phyloP scores from a whole-genome alignment of 83 land plant genomes.

The Isoetes engelmannii region DNA sequence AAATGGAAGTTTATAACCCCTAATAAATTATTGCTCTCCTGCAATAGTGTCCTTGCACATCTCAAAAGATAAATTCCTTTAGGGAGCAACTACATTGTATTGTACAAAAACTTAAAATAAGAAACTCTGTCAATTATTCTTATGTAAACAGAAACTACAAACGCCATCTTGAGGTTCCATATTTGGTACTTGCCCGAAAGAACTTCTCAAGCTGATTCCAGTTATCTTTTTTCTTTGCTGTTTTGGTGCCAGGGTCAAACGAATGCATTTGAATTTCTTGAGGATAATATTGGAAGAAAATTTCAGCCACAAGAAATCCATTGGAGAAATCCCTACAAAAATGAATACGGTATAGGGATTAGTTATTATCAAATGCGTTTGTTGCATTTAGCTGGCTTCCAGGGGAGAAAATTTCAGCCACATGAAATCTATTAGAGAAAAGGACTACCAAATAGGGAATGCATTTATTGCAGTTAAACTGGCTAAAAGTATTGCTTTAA shows the following conservation, averaged over 20 bases:
- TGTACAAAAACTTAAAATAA: too few relatives aligned
- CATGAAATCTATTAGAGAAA: background rate
- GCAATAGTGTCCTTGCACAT: too few relatives aligned
- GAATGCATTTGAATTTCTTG: conserved; percentile 44
- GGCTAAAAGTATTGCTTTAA: background rate
- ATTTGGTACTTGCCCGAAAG: conserved; percentile 18
- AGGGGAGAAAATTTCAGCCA: background rate
- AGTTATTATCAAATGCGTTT: too few relatives aligned
- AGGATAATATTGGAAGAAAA: conserved; percentile 37
- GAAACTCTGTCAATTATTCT: too few relatives aligned
- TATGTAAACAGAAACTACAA: too few relatives aligned
- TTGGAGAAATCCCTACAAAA: conserved; percentile 37
- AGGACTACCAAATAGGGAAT: background rate
- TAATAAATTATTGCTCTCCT: too few relatives aligned
- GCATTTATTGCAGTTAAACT: background rate
- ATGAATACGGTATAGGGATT: background rate
- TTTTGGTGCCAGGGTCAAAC: conserved; percentile 27
- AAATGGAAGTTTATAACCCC: too few relatives aligned
- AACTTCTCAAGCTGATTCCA: conserved; percentile 36
- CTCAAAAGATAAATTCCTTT: too few relatives aligned
- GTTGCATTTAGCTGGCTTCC: too few relatives aligned
- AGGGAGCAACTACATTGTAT: too few relatives aligned
- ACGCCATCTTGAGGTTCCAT: too few relatives aligned
- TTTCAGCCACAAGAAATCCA: conserved; percentile 38
- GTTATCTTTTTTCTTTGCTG: conserved; percentile 35